phyloP scores from a whole-genome alignment of 805 yeast species.

The Yarrowia alimentaria region DNA sequence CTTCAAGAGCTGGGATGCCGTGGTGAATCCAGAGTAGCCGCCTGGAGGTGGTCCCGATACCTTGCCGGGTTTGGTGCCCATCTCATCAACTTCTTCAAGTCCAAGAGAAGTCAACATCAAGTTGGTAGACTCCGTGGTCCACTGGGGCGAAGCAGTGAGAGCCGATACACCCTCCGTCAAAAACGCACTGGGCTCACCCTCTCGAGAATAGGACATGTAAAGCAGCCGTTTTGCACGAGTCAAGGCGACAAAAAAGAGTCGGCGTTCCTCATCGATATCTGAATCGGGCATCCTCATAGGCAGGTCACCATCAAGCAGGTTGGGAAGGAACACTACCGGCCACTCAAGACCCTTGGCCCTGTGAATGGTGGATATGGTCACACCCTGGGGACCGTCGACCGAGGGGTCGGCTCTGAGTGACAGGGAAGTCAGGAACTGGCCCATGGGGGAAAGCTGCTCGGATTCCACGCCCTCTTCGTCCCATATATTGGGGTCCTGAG shows the following conservation, averaged over 20 bases:
- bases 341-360: slow-evolving; percentile 94
- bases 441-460: slow-evolving; percentile 21
- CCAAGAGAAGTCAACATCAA: neutral
- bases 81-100: slow-evolving; percentile 8
- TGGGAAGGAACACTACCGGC: slow-evolving; percentile 70
- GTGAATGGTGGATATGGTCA: slow-evolving; percentile 77
- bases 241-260: slow-evolving; percentile 83
- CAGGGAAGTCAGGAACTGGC: slow-evolving; percentile 31
- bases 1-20: slow-evolving; percentile 6
- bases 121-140: slow-evolving; percentile 14
- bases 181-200: slow-evolving; percentile 9
- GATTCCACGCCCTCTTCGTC: slow-evolving; percentile 2
- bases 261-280: slow-evolving; percentile 52
- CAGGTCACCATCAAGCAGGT: slow-evolving; percentile 29
- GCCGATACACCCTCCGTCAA: neutral
- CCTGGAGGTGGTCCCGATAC: neutral
- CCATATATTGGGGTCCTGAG: slow-evolving; percentile 1
- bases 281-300: slow-evolving; percentile 35
- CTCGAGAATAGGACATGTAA: slow-evolving; percentile 40
- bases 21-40: slow-evolving; percentile 1
- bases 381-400: slow-evolving; percentile 31
- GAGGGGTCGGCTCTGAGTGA: slow-evolving; percentile 31
- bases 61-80: neutral
- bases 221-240: slow-evolving; percentile 72
- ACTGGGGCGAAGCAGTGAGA: neutral